Evolutionary conservation across 257 asterid species (phyloP).

Genomic region (Penstemon newberryi): DNA sequence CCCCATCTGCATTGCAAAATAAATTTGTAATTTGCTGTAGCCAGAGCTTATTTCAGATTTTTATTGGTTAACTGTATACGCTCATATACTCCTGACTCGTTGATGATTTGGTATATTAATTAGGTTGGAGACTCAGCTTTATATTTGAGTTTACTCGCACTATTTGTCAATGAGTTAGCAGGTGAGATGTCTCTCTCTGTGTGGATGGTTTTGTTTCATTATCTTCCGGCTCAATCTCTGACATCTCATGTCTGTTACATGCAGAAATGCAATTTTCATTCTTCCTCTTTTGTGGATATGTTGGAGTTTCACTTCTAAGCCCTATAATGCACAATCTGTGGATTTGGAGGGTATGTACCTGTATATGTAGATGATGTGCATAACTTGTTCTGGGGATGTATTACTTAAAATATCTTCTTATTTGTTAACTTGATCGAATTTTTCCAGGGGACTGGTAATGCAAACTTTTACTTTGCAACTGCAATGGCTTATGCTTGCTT

Average conservation of each 20-base stretch:
- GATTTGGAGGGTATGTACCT: conserved; percentile 91
- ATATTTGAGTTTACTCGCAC: conserved; percentile 78
- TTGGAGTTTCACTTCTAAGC: conserved; percentile 86
- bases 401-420: conserved; percentile 13
- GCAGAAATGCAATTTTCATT: conserved; percentile 92
- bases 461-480: conserved; percentile 95
- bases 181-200: conserved; percentile 39
- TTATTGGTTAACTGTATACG: conserved; percentile 15
- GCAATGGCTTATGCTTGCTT: conserved; percentile 93
- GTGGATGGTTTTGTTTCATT: conserved; percentile 14
- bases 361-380: conserved; percentile 21
- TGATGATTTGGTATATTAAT: conserved; percentile 26
- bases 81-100: conserved; percentile 24
- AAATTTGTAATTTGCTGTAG: conserved; percentile 6
- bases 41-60: conserved; percentile 13
- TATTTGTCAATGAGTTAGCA: conserved; percentile 84
- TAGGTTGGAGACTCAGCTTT: conserved; percentile 97
- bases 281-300: conserved; percentile 89
- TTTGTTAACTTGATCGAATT: conserved; percentile 20
- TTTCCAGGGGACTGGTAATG: conserved; percentile 96
- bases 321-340: conserved; percentile 99
- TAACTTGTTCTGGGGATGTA: conserved; percentile 17
- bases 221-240: conserved; percentile 21
- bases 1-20: background rate
- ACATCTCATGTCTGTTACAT: conserved; percentile 28